A percentile compares a stretch with the other conserved stretches of the same genome.
phyloP scores from a whole-genome alignment of 441 rosid genomes.

The Sinapis alba region DNA sequence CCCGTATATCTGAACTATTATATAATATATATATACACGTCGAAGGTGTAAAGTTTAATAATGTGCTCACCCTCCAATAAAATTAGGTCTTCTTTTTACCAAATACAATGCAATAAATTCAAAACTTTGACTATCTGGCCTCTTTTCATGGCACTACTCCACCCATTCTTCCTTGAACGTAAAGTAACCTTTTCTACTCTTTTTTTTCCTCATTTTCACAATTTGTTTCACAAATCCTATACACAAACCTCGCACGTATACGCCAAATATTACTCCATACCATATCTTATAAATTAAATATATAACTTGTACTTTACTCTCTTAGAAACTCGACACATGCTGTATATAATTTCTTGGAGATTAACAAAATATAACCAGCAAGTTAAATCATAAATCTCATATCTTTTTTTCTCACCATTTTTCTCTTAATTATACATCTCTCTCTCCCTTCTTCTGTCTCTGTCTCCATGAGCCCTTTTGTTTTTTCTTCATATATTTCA shows the following conservation, averaged over 20 bases:
- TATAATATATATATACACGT: not conserved
- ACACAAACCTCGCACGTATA: not conserved
- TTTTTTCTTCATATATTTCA: slow-evolving; percentile 20
- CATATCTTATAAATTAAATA: not conserved
- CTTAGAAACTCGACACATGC: slow-evolving; percentile 14
- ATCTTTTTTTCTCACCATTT: slow-evolving; percentile 13
- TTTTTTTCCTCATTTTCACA: slow-evolving; percentile 27
- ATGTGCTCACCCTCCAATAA: slow-evolving; percentile 26
- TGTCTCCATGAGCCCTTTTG: slow-evolving; percentile 36
- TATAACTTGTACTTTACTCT: slow-evolving; percentile 12
- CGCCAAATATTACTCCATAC: slow-evolving; percentile 4
- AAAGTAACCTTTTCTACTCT: slow-evolving; percentile 51
- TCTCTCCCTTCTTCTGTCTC: slow-evolving; percentile 4
- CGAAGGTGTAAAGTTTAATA: slow-evolving; percentile 1
- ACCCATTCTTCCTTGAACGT: slow-evolving; percentile 66
- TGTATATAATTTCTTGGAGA: slow-evolving; percentile 19
- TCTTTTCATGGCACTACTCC: slow-evolving; percentile 41
- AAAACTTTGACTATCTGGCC: slow-evolving; percentile 54
- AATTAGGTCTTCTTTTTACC: slow-evolving; percentile 31
- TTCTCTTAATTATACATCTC: slow-evolving; percentile 5
- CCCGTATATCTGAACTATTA: slow-evolving; percentile 3
- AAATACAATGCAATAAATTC: slow-evolving; percentile 27
- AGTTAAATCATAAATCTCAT: slow-evolving; percentile 9
- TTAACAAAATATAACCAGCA: slow-evolving; percentile 1
- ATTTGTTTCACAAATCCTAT: slow-evolving; percentile 20